Base-by-base conservation (phyloP, 2,329 filamentous ascomycete genomes). In the Pyricularia pennisetigena region DNA sequence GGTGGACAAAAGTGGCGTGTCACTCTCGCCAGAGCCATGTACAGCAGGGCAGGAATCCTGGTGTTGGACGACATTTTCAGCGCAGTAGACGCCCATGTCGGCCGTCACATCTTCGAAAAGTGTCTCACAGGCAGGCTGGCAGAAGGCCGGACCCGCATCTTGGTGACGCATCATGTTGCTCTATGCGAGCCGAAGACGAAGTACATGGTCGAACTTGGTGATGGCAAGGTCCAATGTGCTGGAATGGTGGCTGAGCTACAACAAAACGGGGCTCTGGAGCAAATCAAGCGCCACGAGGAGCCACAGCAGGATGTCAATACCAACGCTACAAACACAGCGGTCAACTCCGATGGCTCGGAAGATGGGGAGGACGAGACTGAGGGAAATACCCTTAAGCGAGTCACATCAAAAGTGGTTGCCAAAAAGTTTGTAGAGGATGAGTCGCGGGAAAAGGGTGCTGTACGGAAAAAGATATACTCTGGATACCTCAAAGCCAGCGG, bases 31-130 rank as follows among this genome's bases (percentile, higher is more conserved):
- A 83, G 92, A 64, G 91, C 92, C 0, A 81, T 95, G 23, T 95
- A 95, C 76, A 94, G 91, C 1, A 83, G 91, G 16, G 91, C 90
- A 0, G 88, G 90, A 0, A 88, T 93, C 70, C 80, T 96, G 5
- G 81, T 95, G 23, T 82, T 95, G 73, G 92, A 96, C 75, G 92
- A 96, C 74, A 91, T 94, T 59, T 94, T 96, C 76, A 92, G 89
- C 74, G 88, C 92, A 10, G 87, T 95, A 9, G 92, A 96, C 76
- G 89, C 91, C 3, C 90, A 94, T 73, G 91, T 93, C 32, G 92
- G 91, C 20, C 86, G 90, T 30, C 90, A 92, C 73, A 88, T 94
- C 65, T 93, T 91, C 71, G 90, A 94, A 71, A 85, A 91, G 68
- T 93, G 89, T 70, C 81, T 94, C 2, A 88, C 85, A 2, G 91